Percentiles rank a stretch among this genome's conserved stretches.
Evolutionary conservation across 2,329 filamentous ascomycete species (phyloP).

Genomic region (Fusarium musae): DNA sequence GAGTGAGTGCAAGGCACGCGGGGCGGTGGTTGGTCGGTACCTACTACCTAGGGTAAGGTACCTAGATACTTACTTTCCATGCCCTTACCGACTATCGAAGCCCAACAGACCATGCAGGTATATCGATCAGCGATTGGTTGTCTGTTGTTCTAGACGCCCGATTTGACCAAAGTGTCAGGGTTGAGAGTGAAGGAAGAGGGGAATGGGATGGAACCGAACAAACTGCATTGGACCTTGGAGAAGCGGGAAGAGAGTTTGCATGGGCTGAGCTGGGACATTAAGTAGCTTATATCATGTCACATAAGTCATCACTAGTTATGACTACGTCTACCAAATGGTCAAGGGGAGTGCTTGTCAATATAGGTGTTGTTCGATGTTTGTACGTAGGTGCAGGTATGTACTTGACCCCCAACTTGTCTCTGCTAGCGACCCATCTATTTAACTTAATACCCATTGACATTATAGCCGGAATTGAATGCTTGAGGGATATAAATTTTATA

Average conservation of each 20-base stretch:
- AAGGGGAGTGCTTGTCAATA: not conserved
- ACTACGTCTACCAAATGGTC: not conserved
- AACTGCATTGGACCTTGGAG: conserved; percentile 6
- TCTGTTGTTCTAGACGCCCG: conserved; percentile 5
- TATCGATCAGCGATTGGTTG: conserved; percentile 20
- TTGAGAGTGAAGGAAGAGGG: conserved; percentile 18
- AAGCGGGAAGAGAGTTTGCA: not conserved
- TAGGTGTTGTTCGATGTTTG: not conserved
- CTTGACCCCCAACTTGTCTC: not conserved
- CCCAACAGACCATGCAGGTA: conserved; percentile 16
- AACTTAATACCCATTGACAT: not conserved
- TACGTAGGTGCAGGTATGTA: too few relatives aligned
- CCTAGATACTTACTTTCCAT: not conserved
- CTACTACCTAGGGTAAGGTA: not conserved
- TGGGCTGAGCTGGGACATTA: not conserved
- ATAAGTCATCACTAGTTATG: not conserved
- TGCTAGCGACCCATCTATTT: not conserved
- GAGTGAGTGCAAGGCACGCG: not conserved
- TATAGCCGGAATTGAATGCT: too few relatives aligned
- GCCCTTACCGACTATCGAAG: conserved; percentile 21
- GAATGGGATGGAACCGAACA: conserved; percentile 1
- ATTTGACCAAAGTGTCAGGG: conserved; percentile 18
- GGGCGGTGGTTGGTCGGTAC: not conserved
- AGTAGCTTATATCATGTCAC: not conserved
- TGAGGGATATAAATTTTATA: not conserved